Percentiles rank a stretch among this genome's conserved stretches.
phyloP scores from a whole-genome alignment of 331 rosid species.

The Stylosanthes scabra region DNA sequence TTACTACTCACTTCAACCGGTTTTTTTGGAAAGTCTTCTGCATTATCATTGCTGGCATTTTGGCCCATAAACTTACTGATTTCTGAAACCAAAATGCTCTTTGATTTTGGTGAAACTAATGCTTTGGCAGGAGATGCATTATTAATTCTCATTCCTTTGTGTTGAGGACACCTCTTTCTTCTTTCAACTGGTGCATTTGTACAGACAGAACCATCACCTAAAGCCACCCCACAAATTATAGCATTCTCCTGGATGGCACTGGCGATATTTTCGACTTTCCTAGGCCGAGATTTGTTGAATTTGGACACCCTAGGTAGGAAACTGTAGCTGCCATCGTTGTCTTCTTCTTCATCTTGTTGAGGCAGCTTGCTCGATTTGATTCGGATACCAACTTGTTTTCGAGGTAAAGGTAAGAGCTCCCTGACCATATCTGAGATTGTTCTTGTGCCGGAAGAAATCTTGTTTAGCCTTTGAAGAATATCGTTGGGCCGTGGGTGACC shows the following conservation, averaged over 20 bases:
- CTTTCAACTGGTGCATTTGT: constrained; percentile 65
- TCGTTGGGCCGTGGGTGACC: constrained; percentile 69
- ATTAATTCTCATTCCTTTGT: constrained; percentile 72
- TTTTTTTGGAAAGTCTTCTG: constrained; percentile 29
- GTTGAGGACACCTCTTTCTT: constrained; percentile 79
- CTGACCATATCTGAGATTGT: constrained; percentile 46
- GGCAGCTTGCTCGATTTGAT: constrained; percentile 57
- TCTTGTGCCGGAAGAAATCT: constrained; percentile 49
- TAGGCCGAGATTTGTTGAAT: constrained; percentile 67
- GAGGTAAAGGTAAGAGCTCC: constrained; percentile 65
- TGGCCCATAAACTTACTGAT: constrained; percentile 19
- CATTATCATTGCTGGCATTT: constrained; percentile 27
- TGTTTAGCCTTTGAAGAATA: constrained; percentile 57
- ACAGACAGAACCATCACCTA: constrained; percentile 61
- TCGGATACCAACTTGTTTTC: constrained; percentile 69
- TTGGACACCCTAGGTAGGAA: constrained; percentile 63
- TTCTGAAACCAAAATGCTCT: constrained; percentile 8
- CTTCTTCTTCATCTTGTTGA: constrained; percentile 37
- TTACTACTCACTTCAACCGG: constrained; percentile 33
- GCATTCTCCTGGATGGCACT: constrained; percentile 40
- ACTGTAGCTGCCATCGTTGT: constrained; percentile 46
- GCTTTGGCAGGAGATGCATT: constrained; percentile 37
- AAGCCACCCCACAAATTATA: constrained; percentile 62
- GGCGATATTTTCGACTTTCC: constrained; percentile 46
- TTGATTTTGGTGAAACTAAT: constrained; percentile 29